Base-by-base conservation (phyloP, 371 early-diverging fungal genomes). In the Apophysomyces sp. region DNA sequence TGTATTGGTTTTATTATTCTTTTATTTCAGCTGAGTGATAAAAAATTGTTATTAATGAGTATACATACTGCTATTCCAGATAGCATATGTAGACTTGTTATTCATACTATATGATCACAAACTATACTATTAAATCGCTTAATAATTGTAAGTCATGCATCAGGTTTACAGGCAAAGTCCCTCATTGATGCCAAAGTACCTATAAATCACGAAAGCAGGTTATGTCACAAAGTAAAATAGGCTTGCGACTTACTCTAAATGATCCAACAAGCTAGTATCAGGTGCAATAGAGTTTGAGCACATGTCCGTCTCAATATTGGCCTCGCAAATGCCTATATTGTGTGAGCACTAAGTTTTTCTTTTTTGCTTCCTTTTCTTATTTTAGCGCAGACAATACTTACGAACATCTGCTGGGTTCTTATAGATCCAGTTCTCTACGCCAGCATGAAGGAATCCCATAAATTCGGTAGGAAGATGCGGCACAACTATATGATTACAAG, bases 161-260 rank as follows among this genome's bases (percentile, higher is more conserved):
- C 11, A 34, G 34, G 0, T 16, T 21, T 44, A 44, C 11, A 44
- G 21, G 24, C 49, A 44, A 21, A 44, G 49, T 18, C 49, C 49
- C 21, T 44, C 49, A 21, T 44, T 44, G 26, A 44, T 44, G 49
- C 49, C 49, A 44, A 44, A 44, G 49, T 44, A 44, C 7, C 49
- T 44, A 37, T n/a, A 44, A 21, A 21, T 13, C 16, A 37, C 11
- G 37, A 37, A 37, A 11, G 11, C 37, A n/a, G 34, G 11, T 37
- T 13, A n/a, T 37, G 11, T 37, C 3, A 37, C n/a, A 37, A 37
- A 37, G 82, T 84, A 60, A 81, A 74, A 74, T 12, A 11, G 11
- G 15, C 57, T 69, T 28, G 39, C 16, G 21, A 60, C 60, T 54
- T 9, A 41, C 27, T 4, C 15, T 30, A 52, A 27, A 36, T 63